phyloP scores from a whole-genome alignment of 805 yeast species.

The Saturnispora besseyi region DNA sequence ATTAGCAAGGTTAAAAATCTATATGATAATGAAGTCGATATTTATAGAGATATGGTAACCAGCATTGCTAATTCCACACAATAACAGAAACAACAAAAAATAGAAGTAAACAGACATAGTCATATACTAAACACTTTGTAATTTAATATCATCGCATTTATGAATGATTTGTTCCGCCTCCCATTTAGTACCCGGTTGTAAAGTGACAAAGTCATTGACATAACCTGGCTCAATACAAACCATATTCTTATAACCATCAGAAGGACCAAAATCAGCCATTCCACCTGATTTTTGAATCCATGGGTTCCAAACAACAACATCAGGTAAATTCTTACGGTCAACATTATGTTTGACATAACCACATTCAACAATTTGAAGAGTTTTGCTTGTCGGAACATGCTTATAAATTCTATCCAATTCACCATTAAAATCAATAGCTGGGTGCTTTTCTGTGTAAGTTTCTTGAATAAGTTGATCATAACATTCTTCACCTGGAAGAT shows the following conservation, averaged over 20 bases:
- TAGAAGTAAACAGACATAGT: neutral
- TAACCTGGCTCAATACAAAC: slow-evolving; percentile 92
- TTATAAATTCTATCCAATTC: slow-evolving; percentile 85
- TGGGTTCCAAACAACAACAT: slow-evolving; percentile 94
- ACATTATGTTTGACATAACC: slow-evolving; percentile 67
- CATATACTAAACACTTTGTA: slow-evolving; percentile 9
- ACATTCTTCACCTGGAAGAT: slow-evolving; percentile 63
- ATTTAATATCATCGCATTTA: slow-evolving; percentile 39
- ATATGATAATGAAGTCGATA: neutral
- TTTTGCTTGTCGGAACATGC: slow-evolving; percentile 42
- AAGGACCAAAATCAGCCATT: slow-evolving; percentile 86
- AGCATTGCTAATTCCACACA: neutral
- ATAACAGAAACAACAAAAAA: neutral
- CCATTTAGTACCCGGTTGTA: slow-evolving; percentile 74
- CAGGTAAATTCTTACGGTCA: slow-evolving; percentile 48
- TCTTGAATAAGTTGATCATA: slow-evolving; percentile 67
- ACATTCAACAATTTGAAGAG: slow-evolving; percentile 58
- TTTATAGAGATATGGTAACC: neutral
- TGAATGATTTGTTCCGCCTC: slow-evolving; percentile 53
- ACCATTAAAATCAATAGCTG: slow-evolving; percentile 59
- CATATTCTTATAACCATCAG: slow-evolving; percentile 76
- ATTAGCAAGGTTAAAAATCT: neutral
- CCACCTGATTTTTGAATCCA: slow-evolving; percentile 78
- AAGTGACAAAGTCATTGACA: slow-evolving; percentile 56
- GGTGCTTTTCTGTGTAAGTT: slow-evolving; percentile 60